phyloP scores from a whole-genome alignment of 2,329 filamentous ascomycete species.

The Penicillium glabrum region DNA sequence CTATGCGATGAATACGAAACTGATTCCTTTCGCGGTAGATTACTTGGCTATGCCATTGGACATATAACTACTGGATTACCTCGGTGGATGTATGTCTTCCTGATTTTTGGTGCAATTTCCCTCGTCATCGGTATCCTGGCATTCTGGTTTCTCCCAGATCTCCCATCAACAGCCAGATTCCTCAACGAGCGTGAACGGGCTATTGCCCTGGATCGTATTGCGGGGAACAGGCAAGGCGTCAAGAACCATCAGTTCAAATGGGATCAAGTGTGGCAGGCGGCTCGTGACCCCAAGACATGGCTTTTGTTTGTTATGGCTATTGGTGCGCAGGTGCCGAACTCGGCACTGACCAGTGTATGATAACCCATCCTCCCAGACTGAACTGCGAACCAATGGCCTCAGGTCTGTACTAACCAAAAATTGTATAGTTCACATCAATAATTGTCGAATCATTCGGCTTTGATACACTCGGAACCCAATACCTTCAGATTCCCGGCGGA shows the following conservation, averaged over 20 bases:
- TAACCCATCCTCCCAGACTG: too few species aligned
- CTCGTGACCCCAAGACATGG: slow-evolving; percentile 60
- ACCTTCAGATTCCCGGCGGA: slow-evolving; percentile 61
- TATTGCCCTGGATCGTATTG: slow-evolving; percentile 55
- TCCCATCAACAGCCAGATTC: slow-evolving; percentile 47
- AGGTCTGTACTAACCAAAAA: neutral
- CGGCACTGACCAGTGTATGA: slow-evolving; percentile 51
- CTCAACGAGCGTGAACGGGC: slow-evolving; percentile 51
- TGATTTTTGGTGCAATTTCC: slow-evolving; percentile 52
- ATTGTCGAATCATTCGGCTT: slow-evolving; percentile 51
- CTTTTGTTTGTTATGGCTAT: slow-evolving; percentile 56
- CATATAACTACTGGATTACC: slow-evolving; percentile 55
- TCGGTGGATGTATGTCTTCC: slow-evolving; percentile 59
- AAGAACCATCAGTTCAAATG: slow-evolving; percentile 53
- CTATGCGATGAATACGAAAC: neutral
- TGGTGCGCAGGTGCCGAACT: slow-evolving; percentile 58
- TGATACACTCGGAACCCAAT: slow-evolving; percentile 54
- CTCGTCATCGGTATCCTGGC: slow-evolving; percentile 38
- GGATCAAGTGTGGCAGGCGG: slow-evolving; percentile 49
- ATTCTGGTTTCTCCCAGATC: slow-evolving; percentile 44
- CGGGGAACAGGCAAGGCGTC: slow-evolving; percentile 53
- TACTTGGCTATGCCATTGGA: slow-evolving; percentile 60
- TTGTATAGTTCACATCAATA: slow-evolving; percentile 45
- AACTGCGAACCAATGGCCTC: too few species aligned
- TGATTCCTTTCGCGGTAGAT: slow-evolving; percentile 5